Percentiles rank a stretch among this genome's conserved stretches.
Conservation (phyloP, 2,329 filamentous ascomycete species). For the Hawksworthiomyces lignivorus region DNA sequence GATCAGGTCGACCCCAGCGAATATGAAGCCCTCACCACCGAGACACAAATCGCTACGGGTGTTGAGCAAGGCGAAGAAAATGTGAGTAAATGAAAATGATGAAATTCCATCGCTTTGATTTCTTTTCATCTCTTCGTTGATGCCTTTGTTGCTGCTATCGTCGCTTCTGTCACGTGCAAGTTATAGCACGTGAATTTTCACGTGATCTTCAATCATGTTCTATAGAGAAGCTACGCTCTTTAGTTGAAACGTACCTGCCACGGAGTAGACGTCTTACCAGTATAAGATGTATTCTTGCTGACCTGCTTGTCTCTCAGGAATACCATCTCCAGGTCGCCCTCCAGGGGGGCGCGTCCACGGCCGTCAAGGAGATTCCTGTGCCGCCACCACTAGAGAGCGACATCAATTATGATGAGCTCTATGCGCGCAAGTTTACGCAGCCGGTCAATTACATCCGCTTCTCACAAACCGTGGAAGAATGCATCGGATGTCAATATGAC, state of each 20-base stretch:
- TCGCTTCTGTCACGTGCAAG: conserved; percentile 2
- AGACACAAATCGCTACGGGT: conserved; percentile 85
- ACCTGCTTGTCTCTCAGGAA: conserved; percentile 54
- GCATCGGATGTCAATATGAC: conserved; percentile 82
- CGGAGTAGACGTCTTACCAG: too few species aligned
- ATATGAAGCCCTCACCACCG: conserved; percentile 78
- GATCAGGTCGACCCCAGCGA: conserved; percentile 79
- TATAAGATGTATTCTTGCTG: conserved; percentile 17
- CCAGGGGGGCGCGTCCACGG: conserved; percentile 46
- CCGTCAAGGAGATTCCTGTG: conserved; percentile 57
- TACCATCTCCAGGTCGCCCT: conserved; percentile 85
- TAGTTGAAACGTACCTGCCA: too few species aligned
- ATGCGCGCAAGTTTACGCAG: conserved; percentile 70
- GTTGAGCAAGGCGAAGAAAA: conserved; percentile 97
- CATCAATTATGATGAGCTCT: conserved; percentile 82
- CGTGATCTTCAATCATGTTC: conserved; percentile 21
- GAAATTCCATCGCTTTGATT: conserved; percentile 8
- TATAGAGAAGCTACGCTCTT: conserved; percentile 1
- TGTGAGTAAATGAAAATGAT: conserved; percentile 55
- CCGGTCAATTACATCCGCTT: conserved; percentile 94
- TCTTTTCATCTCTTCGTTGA: conserved; percentile 17
- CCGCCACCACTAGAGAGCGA: conserved; percentile 55
- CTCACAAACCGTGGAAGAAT: conserved; percentile 96
- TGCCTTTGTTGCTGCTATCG: conserved; percentile 8
- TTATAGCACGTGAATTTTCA: conserved; percentile 41